Evolutionary conservation across 331 rosid species (phyloP).

Genomic region (Rhamnella rubrinervis): DNA sequence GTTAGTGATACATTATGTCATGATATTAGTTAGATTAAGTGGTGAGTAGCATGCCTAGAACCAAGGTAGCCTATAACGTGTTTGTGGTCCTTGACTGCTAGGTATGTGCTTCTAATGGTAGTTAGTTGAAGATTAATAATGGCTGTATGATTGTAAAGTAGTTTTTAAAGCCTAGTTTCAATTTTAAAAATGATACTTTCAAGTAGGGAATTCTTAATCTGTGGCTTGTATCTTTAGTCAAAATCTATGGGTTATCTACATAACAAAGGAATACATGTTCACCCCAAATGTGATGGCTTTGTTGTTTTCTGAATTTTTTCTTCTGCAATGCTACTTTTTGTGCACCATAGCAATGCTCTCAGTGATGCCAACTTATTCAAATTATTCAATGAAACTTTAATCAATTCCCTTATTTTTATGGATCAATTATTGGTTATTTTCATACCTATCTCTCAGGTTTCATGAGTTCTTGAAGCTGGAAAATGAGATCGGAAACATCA

Average conservation of each 20-base stretch:
- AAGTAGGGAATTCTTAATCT: not conserved
- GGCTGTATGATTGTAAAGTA: not conserved
- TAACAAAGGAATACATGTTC: not conserved
- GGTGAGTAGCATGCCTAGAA: conserved; percentile 3
- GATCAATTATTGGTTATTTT: conserved; percentile 24
- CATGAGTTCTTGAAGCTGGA: conserved; percentile 95
- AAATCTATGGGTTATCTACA: not conserved
- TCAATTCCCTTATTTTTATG: conserved; percentile 1
- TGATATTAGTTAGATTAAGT: conserved; percentile 2
- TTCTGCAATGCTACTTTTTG: conserved; percentile 5
- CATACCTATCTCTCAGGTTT: conserved; percentile 57
- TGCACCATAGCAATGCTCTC: conserved; percentile 7
- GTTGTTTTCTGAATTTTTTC: conserved; percentile 18
- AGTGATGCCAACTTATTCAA: conserved; percentile 10
- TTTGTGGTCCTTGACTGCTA: not conserved
- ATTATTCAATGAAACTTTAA: not conserved
- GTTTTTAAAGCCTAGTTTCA: not conserved
- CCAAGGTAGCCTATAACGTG: not conserved
- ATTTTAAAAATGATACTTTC: not conserved
- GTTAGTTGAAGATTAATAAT: not conserved
- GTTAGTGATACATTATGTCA: conserved; percentile 32
- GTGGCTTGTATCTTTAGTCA: not conserved
- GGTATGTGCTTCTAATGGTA: not conserved
- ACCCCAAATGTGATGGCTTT: not conserved
- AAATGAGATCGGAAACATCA: conserved; percentile 97